Conservation (phyloP, 805 yeast species). For the Metschnikowia aberdeeniae region DNA sequence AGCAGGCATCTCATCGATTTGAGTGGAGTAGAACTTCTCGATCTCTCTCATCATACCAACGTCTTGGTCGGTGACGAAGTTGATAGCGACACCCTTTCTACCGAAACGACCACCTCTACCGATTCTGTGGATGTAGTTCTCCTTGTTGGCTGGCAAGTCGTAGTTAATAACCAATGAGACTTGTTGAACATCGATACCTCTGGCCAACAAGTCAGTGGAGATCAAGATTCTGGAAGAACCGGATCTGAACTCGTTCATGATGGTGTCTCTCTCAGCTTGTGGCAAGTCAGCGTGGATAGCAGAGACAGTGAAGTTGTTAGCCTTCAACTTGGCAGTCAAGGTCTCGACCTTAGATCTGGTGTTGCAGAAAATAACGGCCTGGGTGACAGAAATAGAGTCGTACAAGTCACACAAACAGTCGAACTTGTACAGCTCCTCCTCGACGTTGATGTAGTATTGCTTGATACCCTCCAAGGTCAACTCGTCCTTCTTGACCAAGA, state of each 20-base stretch:
- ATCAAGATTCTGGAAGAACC: slow-evolving; percentile 92
- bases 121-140: slow-evolving; percentile 94
- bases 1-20: slow-evolving; percentile 91
- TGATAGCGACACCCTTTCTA: slow-evolving; percentile 96
- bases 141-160: slow-evolving; percentile 86
- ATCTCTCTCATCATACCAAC: slow-evolving; percentile 72
- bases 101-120: slow-evolving; percentile 99
- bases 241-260: slow-evolving; percentile 93
- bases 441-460: slow-evolving; percentile 88
- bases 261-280: slow-evolving; percentile 88
- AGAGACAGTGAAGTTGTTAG: slow-evolving; percentile 83
- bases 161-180: slow-evolving; percentile 92
- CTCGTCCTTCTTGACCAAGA: slow-evolving; percentile 93
- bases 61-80: slow-evolving; percentile 83
- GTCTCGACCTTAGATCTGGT: slow-evolving; percentile 92
- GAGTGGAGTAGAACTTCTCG: slow-evolving; percentile 85
- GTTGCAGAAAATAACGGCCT: slow-evolving; percentile 97
- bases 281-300: slow-evolving; percentile 96
- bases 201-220: slow-evolving; percentile 77
- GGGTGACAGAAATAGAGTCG: slow-evolving; percentile 93
- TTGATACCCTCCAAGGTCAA: slow-evolving; percentile 92
- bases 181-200: slow-evolving; percentile 92
- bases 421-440: slow-evolving; percentile 90
- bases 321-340: slow-evolving; percentile 69
- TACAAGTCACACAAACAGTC: slow-evolving; percentile 92